Base-by-base conservation (phyloP, 1,284 basidiomycete genomes). In the Thecaphora thlaspeos region DNA sequence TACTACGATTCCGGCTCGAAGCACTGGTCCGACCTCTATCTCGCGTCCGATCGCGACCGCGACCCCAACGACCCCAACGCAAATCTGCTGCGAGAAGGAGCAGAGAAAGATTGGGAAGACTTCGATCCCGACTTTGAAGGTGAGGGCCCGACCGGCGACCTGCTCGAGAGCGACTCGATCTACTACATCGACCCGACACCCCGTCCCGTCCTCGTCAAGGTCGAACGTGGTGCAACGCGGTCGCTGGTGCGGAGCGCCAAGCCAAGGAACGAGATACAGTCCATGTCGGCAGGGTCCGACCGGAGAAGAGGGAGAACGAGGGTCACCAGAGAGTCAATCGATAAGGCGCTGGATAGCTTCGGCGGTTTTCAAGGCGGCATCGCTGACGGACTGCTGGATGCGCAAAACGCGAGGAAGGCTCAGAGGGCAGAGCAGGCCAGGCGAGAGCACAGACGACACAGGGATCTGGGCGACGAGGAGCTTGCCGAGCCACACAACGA, bases 351-450 rank as follows among this genome's bases (percentile, higher is more conserved):
- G 24, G 42, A 46, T 19, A 51, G 54, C 23, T 58, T 62, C 28
- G 60, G 55, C 5, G 60, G 60, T 5, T 62, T 62, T 41, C 48
- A 48, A 43, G 36, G 56, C 18, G 30, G 46, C 12, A 42, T 58
- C 24, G 18, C 21, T 21, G 38, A 40, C 10, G 32, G 10, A 34
- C 17, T 34, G 10, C 11, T 11, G 10, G 32, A 15, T 34, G 32
- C 32, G 12, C 32, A 4, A 34, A 15, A 8, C 11, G 3, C 32
- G 15, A 5, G 7, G 32, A 15, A 34, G 32, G 32, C 28, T 7
- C 8, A 30, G 28, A 14, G 8, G 28, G 28, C 28, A 7, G 28
- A 30, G 28, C 8, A 7, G 28, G 8, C 8, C 28, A 34, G 32
- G 9, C 32, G 17, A 15, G 15, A 34, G 32, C 32, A 34, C 11